Evolutionary conservation across 2,329 filamentous ascomycete species (phyloP).

Genomic region (Botrytis medusae): DNA sequence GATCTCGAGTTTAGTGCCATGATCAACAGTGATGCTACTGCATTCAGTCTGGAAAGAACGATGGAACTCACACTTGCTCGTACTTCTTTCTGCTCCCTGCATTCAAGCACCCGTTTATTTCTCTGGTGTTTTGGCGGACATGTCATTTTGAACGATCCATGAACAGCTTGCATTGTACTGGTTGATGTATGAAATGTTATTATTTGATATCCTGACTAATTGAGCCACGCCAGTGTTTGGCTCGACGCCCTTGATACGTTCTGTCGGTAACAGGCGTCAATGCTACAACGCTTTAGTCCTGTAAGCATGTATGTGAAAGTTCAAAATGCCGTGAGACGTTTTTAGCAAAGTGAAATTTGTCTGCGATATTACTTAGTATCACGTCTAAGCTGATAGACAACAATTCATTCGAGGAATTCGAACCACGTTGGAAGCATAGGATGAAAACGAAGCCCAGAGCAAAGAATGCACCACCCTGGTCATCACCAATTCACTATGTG

Average conservation of each 20-base stretch:
- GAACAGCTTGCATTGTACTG: background rate
- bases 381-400: background rate
- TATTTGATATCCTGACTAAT: background rate
- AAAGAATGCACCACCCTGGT: background rate
- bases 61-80: conserved; percentile 8
- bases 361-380: conserved; percentile 2
- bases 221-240: background rate
- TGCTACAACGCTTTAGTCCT: background rate
- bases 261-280: background rate
- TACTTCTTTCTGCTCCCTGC: background rate
- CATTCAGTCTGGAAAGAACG: background rate
- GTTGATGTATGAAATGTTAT: background rate
- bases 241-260: background rate
- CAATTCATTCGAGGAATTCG: background rate
- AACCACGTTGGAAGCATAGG: background rate
- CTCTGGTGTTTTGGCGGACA: background rate
- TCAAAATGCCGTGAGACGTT: background rate
- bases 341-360: background rate
- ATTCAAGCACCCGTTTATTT: background rate
- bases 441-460: background rate
- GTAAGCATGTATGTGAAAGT: background rate
- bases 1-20: background rate
- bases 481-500: background rate
- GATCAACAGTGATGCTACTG: background rate
- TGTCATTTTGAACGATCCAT: background rate